Percentiles rank a stretch among this genome's conserved stretches.
These are phyloP conservation scores for Globisporangium parvum DNA, from an alignment of 352 stramenopile species.

Conservation along the genomic window DNA sequence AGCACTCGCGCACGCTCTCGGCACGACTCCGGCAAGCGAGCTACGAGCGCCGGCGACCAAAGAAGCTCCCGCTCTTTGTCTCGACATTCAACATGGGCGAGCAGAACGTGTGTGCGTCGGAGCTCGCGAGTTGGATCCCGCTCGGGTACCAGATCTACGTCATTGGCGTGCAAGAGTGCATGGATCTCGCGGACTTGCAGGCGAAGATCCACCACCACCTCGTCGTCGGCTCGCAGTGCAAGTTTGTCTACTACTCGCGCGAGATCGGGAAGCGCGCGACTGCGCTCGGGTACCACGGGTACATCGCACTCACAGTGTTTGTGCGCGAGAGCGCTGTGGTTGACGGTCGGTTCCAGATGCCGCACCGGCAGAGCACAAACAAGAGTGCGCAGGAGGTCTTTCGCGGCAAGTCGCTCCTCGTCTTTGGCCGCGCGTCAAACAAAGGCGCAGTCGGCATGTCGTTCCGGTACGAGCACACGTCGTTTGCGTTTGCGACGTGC, in stretches of 20 bases:
- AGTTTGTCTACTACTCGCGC: slow-evolving; percentile 72
- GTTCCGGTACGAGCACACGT: slow-evolving; percentile 53
- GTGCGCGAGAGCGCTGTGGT: slow-evolving; percentile 58
- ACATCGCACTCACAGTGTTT: slow-evolving; percentile 84
- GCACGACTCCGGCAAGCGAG: slow-evolving; percentile 4
- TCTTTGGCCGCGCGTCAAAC: slow-evolving; percentile 69
- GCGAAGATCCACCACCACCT: slow-evolving; percentile 62
- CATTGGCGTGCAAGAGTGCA: slow-evolving; percentile 61
- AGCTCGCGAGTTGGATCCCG: slow-evolving; percentile 72
- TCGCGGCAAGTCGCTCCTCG: slow-evolving; percentile 66
- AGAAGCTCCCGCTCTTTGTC: slow-evolving; percentile 60
- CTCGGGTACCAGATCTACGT: slow-evolving; percentile 18
- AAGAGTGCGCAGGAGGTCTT: slow-evolving; percentile 71
- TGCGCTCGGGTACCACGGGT: slow-evolving; percentile 78
- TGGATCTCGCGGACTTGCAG: slow-evolving; percentile 71
- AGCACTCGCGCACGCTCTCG: background rate
- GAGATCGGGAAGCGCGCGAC: slow-evolving; percentile 81
- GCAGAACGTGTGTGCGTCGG: slow-evolving; percentile 44
- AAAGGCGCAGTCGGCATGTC: slow-evolving; percentile 63
- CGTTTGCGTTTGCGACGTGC: slow-evolving; percentile 67
- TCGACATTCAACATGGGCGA: slow-evolving; percentile 88
- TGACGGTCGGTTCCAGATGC: slow-evolving; percentile 63
- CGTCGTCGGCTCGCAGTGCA: slow-evolving; percentile 33
- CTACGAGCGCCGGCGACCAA: slow-evolving; percentile 13
- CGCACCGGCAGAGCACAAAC: slow-evolving; percentile 38